These are phyloP conservation scores for Edaphochlamys debaryana DNA, from an alignment of 139 green algal species.

Conservation along the genomic window DNA sequence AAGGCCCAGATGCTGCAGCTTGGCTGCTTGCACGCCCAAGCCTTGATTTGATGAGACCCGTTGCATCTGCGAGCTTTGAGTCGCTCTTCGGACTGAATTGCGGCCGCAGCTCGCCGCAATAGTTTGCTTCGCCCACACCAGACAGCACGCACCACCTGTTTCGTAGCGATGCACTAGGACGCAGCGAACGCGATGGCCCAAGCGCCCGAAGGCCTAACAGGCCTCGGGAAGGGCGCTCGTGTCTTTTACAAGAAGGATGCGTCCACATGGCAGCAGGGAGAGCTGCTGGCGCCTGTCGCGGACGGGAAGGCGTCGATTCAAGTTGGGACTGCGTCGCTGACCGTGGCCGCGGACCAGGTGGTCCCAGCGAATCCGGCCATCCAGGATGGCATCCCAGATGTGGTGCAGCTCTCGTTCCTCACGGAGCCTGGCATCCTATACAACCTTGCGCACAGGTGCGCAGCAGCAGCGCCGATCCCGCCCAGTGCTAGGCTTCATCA, in stretches of 20 bases:
- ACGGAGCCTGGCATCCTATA: constrained; percentile 91
- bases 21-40: no score
- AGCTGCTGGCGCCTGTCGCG: background rate
- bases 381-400: constrained; percentile 72
- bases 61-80: no score
- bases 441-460: constrained; percentile 67
- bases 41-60: no score
- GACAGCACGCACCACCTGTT: no score
- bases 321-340: background rate
- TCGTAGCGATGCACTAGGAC: no score
- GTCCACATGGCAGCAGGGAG: constrained; percentile 43
- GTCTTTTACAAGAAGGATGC: constrained; percentile 40
- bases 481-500: no score
- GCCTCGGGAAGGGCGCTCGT: background rate
- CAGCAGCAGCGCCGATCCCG: no score
- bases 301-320: background rate
- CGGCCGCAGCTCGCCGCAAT: no score
- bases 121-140: no score
- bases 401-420: constrained; percentile 87
- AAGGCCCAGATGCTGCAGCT: no score
- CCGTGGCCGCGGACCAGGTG: constrained; percentile 6
- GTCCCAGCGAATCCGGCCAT: constrained; percentile 29
- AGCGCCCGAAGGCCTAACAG: background rate
- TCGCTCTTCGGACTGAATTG: no score
- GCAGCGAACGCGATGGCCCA: no score